A percentile compares a stretch with the other conserved stretches of the same genome.
These are phyloP conservation scores for Termitomyces sp. DNA, from an alignment of 768 basidiomycete species.

Conservation along the genomic window DNA sequence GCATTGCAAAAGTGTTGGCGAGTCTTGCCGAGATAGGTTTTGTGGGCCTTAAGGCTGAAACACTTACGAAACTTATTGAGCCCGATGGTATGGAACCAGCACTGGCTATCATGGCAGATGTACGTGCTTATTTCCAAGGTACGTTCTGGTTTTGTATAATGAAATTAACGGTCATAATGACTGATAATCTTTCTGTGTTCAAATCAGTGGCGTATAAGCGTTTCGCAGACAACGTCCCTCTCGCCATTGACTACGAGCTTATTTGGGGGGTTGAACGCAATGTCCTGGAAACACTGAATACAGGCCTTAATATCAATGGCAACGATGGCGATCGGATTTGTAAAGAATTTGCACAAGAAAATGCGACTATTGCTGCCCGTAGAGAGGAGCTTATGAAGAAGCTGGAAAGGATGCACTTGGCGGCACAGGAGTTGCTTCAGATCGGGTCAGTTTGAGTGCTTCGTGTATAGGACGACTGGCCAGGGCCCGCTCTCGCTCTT, in stretches of 20 bases:
- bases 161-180: not conserved
- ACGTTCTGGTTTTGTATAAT: not conserved
- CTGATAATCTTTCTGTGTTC: not conserved
- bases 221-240: slow-evolving; percentile 50
- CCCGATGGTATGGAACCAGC: slow-evolving; percentile 49
- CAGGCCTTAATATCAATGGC: slow-evolving; percentile 47
- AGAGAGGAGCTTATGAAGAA: slow-evolving; percentile 10
- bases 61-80: slow-evolving; percentile 45
- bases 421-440: slow-evolving; percentile 17
- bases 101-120: slow-evolving; percentile 62
- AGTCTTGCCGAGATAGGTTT: slow-evolving; percentile 35
- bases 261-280: slow-evolving; percentile 44
- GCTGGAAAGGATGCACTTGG: slow-evolving; percentile 11
- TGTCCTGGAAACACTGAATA: slow-evolving; percentile 38
- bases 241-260: slow-evolving; percentile 51
- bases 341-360: slow-evolving; percentile 37
- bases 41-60: slow-evolving; percentile 27
- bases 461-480: not conserved
- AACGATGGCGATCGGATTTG: slow-evolving; percentile 40
- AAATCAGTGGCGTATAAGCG: slow-evolving; percentile 52
- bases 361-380: not conserved
- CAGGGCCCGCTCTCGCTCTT: not conserved
- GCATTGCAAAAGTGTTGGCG: slow-evolving; percentile 27
- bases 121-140: slow-evolving; percentile 76
- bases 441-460: not conserved